Evolutionary conservation across 768 basidiomycete genomes (phyloP), one percentile per base, ranked within the genome.

Genomic region (Stropharia rugosoannulata): DNA sequence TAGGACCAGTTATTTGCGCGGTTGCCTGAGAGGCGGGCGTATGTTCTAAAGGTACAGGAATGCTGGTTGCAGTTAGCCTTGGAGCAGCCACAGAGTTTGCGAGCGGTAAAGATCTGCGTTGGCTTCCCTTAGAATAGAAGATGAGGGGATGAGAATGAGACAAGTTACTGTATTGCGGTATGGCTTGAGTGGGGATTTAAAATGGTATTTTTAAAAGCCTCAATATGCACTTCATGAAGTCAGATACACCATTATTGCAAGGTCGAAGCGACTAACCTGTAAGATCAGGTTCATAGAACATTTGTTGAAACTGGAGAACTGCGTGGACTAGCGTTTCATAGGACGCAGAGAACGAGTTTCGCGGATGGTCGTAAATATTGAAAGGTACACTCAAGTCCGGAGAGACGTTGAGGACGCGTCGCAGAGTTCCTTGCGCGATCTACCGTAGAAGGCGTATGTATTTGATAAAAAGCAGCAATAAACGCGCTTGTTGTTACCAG

Each of bases 351-450:
- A 78, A 66, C 10, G 73, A 69, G 51, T 74, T 66, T 0, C 65
- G 55, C 9, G 63, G 49, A 49, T 68, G 70, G 1, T 60, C 56
- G 1, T 68, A 60, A 13, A 70, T 63, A 39, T 70, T 62, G 53
- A 77, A 73, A n/a, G 72, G 64, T 1, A 49, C 42, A 10, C 56
- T 55, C 15, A 57, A 36, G 12, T 66, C 65, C 29, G 60, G 36
- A 48, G 58, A 43, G 39, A 64, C 51, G 19, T 64, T 64, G 15
- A 72, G 64, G 37, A 66, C 66, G 4, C 59, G 63, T 49, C 68
- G 66, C 53, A 80, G 65, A 16, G 74, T 76, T 16, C 55, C 45
- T 48, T 73, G 71, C 4, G 77, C 77, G 25, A 67, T 68, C 79
- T 80, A 29, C 11, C 38, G n/a, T n/a, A n/a, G 15, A 38, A 42